Conservation (phyloP, 371 early-diverging fungal genomes). For the Mortierella sp. region DNA sequence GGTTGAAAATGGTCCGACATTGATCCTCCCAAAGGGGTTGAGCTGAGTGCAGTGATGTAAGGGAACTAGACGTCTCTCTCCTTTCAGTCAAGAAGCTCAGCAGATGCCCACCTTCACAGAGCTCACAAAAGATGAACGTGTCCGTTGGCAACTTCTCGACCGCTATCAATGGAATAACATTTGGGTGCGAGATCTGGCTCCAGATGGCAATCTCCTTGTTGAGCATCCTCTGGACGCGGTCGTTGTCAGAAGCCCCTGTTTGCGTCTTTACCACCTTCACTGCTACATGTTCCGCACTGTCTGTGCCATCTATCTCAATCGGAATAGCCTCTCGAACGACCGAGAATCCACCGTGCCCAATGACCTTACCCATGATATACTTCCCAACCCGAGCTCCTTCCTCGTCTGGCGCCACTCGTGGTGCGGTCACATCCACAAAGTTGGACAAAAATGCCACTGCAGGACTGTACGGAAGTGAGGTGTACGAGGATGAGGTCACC, state of each 20-base stretch:
- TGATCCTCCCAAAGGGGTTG: constrained; percentile 58
- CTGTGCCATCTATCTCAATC: constrained; percentile 35
- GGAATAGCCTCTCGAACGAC: constrained; percentile 71
- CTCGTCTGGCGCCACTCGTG: constrained; percentile 63
- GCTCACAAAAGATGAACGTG: constrained; percentile 77
- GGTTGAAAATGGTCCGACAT: constrained; percentile 68
- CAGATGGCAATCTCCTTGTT: constrained; percentile 74
- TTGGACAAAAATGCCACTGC: constrained; percentile 72
- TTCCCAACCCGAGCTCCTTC: constrained; percentile 78
- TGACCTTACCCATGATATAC: constrained; percentile 67
- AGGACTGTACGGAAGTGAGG: constrained; percentile 63
- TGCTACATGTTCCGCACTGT: constrained; percentile 57
- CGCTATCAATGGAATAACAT: constrained; percentile 71
- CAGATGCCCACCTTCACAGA: constrained; percentile 68
- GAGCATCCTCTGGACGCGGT: constrained; percentile 38
- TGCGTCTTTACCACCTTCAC: constrained; percentile 66
- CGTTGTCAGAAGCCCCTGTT: constrained; percentile 24
- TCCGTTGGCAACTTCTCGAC: constrained; percentile 72
- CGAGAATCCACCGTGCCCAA: constrained; percentile 82
- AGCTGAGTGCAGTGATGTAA: background rate
- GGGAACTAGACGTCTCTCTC: background rate
- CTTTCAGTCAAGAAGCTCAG: constrained; percentile 35
- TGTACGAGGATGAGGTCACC: constrained; percentile 60
- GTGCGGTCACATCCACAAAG: constrained; percentile 66
- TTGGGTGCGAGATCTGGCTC: constrained; percentile 74